Evolutionary conservation across 2,329 filamentous ascomycete genomes (phyloP), one percentile per base, ranked within the genome.

Genomic region (Xylariaceae sp.): DNA sequence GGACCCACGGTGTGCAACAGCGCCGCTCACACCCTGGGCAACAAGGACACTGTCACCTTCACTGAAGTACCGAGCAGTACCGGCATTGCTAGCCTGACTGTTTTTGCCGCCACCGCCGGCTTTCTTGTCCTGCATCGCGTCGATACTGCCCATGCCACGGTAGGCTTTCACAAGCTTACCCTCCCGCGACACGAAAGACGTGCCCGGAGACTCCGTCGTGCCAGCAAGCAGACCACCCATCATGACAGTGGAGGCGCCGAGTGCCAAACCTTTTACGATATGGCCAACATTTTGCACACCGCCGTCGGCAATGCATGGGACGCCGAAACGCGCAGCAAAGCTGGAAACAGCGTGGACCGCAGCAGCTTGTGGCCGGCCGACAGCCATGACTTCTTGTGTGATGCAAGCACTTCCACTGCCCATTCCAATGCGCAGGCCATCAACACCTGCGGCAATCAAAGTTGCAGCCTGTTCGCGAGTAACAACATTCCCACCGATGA

Each of bases 111-210:
- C 87, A 55, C 74, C 80, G 51, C 88, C 90, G 10, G 92, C 91
- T 80, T 96, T 96, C 84, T 94, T 96, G 76, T 97, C 92, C 76
- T 97, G 92, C 94, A 99, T 99, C 63, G 94, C 94, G 67, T 96
- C 94, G 70, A 99, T 99, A 74, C 87, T 92, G 63, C 94, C 94
- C 94, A 99, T 99, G 56, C 94, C 94, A 74, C 94, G 89, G 81
- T 99, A 99, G 39, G 94, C 92, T 82, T 99, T 99, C 74, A 99
- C 92, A 51, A 99, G 86, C 81, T 97, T 95, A 61, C 94, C 94
- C 75, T 97, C 92, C 57, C 89, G 87, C 68, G 89, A 95, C 64
- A 99, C 90, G 69, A 95, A 97, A 63, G 95, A 97, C 62, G 92
- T 92, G 61, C 94, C 95, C 34, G 94, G 94, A 36, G 92, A 97